Evolutionary conservation across 2,329 filamentous ascomycete genomes (phyloP).

Genomic region (Neofusicoccum sp.): DNA sequence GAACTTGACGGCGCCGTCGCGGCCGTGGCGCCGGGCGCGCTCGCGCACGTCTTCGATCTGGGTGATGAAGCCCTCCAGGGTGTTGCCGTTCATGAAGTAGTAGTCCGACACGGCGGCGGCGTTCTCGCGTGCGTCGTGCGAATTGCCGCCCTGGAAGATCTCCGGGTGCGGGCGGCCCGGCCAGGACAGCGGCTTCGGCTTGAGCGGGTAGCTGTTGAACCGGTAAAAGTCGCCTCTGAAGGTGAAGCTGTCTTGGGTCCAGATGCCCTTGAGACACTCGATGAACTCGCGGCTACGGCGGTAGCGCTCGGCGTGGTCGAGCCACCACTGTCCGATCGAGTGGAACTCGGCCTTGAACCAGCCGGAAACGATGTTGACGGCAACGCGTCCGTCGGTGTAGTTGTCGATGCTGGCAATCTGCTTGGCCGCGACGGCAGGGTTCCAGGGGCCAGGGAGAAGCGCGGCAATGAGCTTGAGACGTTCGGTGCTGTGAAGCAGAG

Average conservation of each 20-base stretch:
- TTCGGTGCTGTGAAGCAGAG: conserved; percentile 51
- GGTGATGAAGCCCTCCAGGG: conserved; percentile 54
- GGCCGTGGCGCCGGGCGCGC: conserved; percentile 48
- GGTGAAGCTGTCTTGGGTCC: conserved; percentile 53
- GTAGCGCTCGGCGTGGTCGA: conserved; percentile 57
- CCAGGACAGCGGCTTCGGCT: conserved; percentile 50
- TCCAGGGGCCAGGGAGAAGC: conserved; percentile 55
- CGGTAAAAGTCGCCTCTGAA: conserved; percentile 58
- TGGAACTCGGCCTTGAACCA: conserved; percentile 60
- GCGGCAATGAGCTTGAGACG: conserved; percentile 56
- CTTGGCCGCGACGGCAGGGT: conserved; percentile 56
- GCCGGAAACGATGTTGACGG: conserved; percentile 57
- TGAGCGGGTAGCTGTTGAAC: conserved; percentile 54
- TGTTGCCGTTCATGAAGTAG: conserved; percentile 62
- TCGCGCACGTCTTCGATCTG: conserved; percentile 55
- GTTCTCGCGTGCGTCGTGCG: conserved; percentile 54
- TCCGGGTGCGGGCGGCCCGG: conserved; percentile 50
- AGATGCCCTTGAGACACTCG: conserved; percentile 54
- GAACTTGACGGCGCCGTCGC: conserved; percentile 51
- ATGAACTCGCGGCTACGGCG: conserved; percentile 56
- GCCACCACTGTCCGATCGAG: conserved; percentile 57
- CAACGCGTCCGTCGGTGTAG: conserved; percentile 54
- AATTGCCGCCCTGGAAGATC: conserved; percentile 59
- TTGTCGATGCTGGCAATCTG: conserved; percentile 58
- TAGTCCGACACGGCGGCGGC: conserved; percentile 53